These are phyloP conservation scores for Fomitopsis serialis DNA, from an alignment of 768 basidiomycete genomes.

Conservation along the genomic window DNA sequence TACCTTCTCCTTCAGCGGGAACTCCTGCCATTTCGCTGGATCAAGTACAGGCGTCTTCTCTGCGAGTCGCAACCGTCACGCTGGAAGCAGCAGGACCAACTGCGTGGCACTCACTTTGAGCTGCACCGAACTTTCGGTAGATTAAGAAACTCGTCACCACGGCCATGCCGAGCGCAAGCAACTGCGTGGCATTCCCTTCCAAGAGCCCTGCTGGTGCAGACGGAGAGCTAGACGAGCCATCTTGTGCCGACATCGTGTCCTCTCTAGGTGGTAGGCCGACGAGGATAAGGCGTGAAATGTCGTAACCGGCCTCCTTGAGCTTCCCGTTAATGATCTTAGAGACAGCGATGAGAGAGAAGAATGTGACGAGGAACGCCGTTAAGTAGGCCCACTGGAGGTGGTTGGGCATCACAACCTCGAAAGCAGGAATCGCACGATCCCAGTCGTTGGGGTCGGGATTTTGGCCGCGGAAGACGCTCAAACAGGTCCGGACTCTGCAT, in stretches of 20 bases:
- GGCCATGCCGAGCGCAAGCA: conserved; percentile 48
- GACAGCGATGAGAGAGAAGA: conserved; percentile 41
- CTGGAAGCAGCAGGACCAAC: conserved; percentile 1
- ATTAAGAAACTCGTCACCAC: conserved; percentile 44
- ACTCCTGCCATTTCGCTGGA: conserved; percentile 75
- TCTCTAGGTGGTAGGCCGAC: conserved; percentile 38
- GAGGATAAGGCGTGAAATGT: conserved; percentile 56
- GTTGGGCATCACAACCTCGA: conserved; percentile 45
- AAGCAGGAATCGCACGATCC: not conserved
- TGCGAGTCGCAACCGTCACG: conserved; percentile 22
- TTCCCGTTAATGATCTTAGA: conserved; percentile 35
- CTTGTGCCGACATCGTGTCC: not conserved
- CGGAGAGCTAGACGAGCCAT: not conserved
- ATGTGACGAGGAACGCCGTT: conserved; percentile 42
- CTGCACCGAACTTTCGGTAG: conserved; percentile 41
- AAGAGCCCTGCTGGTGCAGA: conserved; percentile 19
- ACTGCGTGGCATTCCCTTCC: conserved; percentile 34
- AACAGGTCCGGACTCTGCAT: not conserved
- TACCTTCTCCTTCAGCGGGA: conserved; percentile 76
- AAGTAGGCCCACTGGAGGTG: conserved; percentile 50
- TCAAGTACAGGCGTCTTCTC: conserved; percentile 69
- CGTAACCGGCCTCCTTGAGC: conserved; percentile 52
- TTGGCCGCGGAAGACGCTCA: not conserved
- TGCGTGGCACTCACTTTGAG: conserved; percentile 5
- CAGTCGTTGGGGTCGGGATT: not conserved